Conservation (phyloP, 2,329 filamentous ascomycete genomes). For the Aaosphaeria arxii region DNA sequence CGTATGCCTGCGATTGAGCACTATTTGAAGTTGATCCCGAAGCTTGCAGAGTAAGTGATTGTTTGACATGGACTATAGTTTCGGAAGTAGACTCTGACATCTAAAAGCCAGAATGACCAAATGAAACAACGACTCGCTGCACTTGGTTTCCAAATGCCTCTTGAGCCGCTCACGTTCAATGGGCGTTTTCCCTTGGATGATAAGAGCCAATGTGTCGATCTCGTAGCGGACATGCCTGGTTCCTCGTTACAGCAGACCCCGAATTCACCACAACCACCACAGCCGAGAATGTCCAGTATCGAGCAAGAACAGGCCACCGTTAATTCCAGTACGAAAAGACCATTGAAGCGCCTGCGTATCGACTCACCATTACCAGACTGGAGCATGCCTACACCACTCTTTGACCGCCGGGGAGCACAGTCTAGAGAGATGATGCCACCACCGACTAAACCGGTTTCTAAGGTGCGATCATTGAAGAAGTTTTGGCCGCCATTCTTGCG, state of each 20-base stretch:
- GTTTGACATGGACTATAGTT: slow-evolving; percentile 1
- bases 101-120: slow-evolving; percentile 22
- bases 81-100: background rate
- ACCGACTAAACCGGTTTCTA: slow-evolving; percentile 24
- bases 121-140: slow-evolving; percentile 26
- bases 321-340: too few relatives aligned
- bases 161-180: slow-evolving; percentile 24
- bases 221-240: too few relatives aligned
- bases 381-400: background rate
- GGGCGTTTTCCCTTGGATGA: background rate
- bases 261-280: too few relatives aligned
- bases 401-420: background rate
- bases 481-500: slow-evolving; percentile 14
- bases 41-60: slow-evolving; percentile 19
- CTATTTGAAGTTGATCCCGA: slow-evolving; percentile 25
- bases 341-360: too few relatives aligned
- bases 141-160: slow-evolving; percentile 23
- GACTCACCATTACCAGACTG: too few relatives aligned
- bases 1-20: slow-evolving; percentile 23
- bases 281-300: too few relatives aligned
- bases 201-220: too few relatives aligned
- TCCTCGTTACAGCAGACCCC: too few relatives aligned
- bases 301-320: too few relatives aligned
- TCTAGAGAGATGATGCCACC: slow-evolving; percentile 39
- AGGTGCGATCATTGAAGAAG: slow-evolving; percentile 24